Base-by-base conservation (phyloP, 345 rosid genomes). In the Reutealis trisperma region DNA sequence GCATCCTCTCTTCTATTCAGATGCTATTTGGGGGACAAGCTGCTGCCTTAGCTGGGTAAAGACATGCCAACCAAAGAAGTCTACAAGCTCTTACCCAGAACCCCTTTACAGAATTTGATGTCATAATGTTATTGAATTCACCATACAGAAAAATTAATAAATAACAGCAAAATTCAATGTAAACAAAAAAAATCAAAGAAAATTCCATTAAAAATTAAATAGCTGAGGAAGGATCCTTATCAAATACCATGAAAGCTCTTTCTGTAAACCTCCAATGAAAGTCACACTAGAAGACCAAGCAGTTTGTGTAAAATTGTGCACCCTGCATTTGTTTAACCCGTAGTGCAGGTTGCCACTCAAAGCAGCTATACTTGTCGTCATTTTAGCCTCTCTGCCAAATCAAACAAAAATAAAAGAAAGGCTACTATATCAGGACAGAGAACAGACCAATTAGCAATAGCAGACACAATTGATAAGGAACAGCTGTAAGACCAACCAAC, bases 161-260 rank as follows among this genome's bases (percentile, higher is more conserved):
- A 55, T 52, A 57, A n/a, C n/a, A 77, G 32, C 7, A 8, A 54
- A n/a, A 80, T 32, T 63, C 22, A 37, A 0, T 37, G 41, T 4
- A 37, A 37, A n/a, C 5, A 37, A 37, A 37, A 37, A 37, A 37
- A 37, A 37, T 37, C 41, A 37, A 37, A 37, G 41, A 37, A 37
- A 37, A 37, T 37, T 6, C 41, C 41, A 37, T 37, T 37, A 75
- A 70, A 63, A 58, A 67, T 45, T 65, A 32, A 76, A 74, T 59
- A 32, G 70, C 6, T 19, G 34, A 51, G 62, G 9, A 32, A 68
- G 75, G 42, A 63, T 49, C 63, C 21, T 30, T 42, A 37, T 37
- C 41, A 37, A 73, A 74, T 86, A 94, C 98, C 97, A 88, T 72
- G 93, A 87, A 34, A 83, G 80, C 5, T 89, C 88, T 79, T 82